Base-by-base conservation (phyloP, 2,329 filamentous ascomycete species). In the Trichophyton simii region DNA sequence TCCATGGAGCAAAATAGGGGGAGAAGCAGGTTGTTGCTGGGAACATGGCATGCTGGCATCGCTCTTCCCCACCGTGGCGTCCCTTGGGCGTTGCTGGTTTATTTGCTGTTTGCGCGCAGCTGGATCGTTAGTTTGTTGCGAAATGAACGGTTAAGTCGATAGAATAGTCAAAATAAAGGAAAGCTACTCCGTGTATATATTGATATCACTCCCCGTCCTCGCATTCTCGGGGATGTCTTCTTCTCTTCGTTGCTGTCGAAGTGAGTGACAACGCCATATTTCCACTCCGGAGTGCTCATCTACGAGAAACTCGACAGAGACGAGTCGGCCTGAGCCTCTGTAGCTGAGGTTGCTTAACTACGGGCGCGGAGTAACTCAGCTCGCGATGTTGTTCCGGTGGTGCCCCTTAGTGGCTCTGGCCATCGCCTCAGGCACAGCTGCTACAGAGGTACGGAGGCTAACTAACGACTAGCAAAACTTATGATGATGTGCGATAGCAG, bases 351-450 rank as follows among this genome's bases (percentile, higher is more conserved):
- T 48, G 41, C 8, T 48, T 48, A 18, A 13, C 34, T 38, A 38
- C 34, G 34, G 28, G 28, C 28, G 13, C 34, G 11, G 34, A 38
- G 34, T 38, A 38, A 38, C 34, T 38, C n/a, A 15, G 42, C 36
- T 48, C 60, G 59, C 41, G 50, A 64, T 64, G 63, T 50, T 54
- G 58, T 25, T 62, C 31, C 28, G 58, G n/a, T 62, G 54, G 63
- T 46, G 57, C 38, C 31, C 58, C 13, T 48, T 50, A 15, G 31
- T 36, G 36, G 58, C 57, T 13, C 36, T 64, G 41, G 55, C 54
- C 52, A 28, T 46, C 48, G 38, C 34, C 13, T 38, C 46, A 13
- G 34, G 57, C 25, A 25, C 42, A 42, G 55, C 61, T 57, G 22
- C 54, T 7, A 50, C 46, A 34, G 31, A 62, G 58, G 59, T 64